Conservation (phyloP, 2,329 filamentous ascomycete genomes). For the Talaromyces verruculosus region DNA sequence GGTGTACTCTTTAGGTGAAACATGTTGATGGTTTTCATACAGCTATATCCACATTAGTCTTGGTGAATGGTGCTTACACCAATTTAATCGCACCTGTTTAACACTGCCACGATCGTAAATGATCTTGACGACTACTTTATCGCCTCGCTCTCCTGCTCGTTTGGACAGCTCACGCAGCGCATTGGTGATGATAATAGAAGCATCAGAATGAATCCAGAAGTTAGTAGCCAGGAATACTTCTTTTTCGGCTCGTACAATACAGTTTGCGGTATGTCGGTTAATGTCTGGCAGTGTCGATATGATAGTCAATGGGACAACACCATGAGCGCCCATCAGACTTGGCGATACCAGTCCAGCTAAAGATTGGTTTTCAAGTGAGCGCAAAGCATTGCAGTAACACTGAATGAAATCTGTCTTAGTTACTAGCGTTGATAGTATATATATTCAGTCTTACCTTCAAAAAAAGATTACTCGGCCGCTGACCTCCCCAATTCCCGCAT, state of each 20-base stretch:
- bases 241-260: conserved; percentile 69
- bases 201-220: conserved; percentile 70
- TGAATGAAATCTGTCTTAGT: conserved; percentile 28
- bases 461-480: conserved; percentile 66
- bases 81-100: conserved; percentile 50
- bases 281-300: conserved; percentile 70
- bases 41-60: conserved; percentile 34
- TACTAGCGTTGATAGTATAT: not conserved
- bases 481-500: conserved; percentile 68
- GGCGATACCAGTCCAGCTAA: conserved; percentile 56
- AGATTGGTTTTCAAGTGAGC: conserved; percentile 39
- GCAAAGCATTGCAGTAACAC: conserved; percentile 66
- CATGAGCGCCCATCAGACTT: conserved; percentile 60
- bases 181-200: conserved; percentile 66
- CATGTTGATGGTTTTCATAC: conserved; percentile 63
- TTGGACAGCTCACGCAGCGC: conserved; percentile 68
- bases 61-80: too few species aligned
- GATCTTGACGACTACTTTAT: conserved; percentile 66
- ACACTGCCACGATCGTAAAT: conserved; percentile 71
- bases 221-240: conserved; percentile 76
- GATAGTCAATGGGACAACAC: conserved; percentile 66
- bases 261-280: conserved; percentile 70
- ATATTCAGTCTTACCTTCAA: conserved; percentile 48
- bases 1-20: conserved; percentile 60
- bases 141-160: conserved; percentile 59